Evolutionary conservation across 306 rosid genomes (phyloP), one percentile per base, ranked within the genome.

Genomic region (Amphicarpaea edgeworthii): DNA sequence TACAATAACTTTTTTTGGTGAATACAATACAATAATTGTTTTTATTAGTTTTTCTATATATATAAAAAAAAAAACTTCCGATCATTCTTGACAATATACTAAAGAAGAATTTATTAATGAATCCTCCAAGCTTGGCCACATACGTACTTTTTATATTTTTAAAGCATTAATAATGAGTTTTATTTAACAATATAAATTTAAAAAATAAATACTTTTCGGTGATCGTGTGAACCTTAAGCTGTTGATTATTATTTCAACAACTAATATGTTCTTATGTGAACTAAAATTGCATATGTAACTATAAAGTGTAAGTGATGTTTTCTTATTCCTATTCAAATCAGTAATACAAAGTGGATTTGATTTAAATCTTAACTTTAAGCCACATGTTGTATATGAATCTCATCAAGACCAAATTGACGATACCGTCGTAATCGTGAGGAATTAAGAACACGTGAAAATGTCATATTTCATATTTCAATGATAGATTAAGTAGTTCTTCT

Each of bases 261-360:
- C 46, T 62, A n/a, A 8, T 37, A 0, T 4, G 24, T 9, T 61
- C 15, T 16, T 32, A 62, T 61, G 46, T 70, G 64, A 47, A 38
- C 68, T 47, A 3, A 70, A 58, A 19, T 23, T 50, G 32, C 21
- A 53, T 4, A 14, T 50, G 40, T 23, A 19, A 40, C 66, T 8
- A 73, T 6, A 59, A 41, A 73, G 55, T 59, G n/a, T n/a, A n/a
- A n/a, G n/a, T n/a, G n/a, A n/a, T 43, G 3, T n/a, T 64, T 64
- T 64, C 2, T 63, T 49, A 15, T 32, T 47, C 57, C 19, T 58
- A 15, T 54, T 64, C 61, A 57, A 30, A 15, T 20, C 7, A 30
- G 28, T 41, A 16, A 38, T 32, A 4, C 9, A 50, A 64, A 54
- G 74, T 45, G 5, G 42, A 64, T 64, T 20, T 16, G 42, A 64